Conservation (phyloP, 2,329 filamentous ascomycete genomes). For the Trichothecium sympodiale region DNA sequence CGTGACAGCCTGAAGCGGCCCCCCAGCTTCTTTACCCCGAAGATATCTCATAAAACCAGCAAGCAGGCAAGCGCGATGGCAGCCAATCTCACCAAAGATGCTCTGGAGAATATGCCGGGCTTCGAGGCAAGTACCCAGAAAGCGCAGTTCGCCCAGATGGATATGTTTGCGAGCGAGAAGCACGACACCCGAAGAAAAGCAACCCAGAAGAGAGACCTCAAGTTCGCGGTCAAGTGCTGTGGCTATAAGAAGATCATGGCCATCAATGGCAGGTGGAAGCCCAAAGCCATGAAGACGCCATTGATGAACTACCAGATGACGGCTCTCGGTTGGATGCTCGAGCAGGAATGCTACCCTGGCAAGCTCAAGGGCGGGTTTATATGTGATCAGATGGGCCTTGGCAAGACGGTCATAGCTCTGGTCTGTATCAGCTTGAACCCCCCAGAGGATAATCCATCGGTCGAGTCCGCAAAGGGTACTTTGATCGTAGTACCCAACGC, state of each 20-base stretch:
- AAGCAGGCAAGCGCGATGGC: too few relatives aligned
- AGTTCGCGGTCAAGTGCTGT: slow-evolving; percentile 1
- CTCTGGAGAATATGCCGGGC: too few relatives aligned
- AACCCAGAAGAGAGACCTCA: not conserved
- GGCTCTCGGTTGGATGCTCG: slow-evolving; percentile 41
- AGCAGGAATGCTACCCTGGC: slow-evolving; percentile 28
- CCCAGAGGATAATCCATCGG: slow-evolving; percentile 23
- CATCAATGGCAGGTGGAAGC: not conserved
- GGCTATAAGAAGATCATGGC: not conserved
- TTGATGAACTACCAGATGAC: slow-evolving; percentile 34
- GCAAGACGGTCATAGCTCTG: slow-evolving; percentile 65
- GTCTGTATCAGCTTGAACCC: slow-evolving; percentile 56
- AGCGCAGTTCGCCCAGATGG: not conserved
- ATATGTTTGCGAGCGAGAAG: not conserved
- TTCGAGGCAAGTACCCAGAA: not conserved
- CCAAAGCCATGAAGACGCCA: slow-evolving; percentile 1
- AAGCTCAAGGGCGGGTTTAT: slow-evolving; percentile 47
- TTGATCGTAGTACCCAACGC: slow-evolving; percentile 19
- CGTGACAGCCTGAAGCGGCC: too few relatives aligned
- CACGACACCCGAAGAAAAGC: not conserved
- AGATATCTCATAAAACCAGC: too few relatives aligned
- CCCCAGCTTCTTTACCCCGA: too few relatives aligned
- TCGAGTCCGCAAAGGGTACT: slow-evolving; percentile 22
- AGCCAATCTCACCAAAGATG: too few relatives aligned
- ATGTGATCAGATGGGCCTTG: slow-evolving; percentile 53